Percentiles rank a stretch among this genome's conserved stretches.
phyloP scores from a whole-genome alignment of 2,329 filamentous ascomycete genomes.

The Lasiodiplodia theobromae region DNA sequence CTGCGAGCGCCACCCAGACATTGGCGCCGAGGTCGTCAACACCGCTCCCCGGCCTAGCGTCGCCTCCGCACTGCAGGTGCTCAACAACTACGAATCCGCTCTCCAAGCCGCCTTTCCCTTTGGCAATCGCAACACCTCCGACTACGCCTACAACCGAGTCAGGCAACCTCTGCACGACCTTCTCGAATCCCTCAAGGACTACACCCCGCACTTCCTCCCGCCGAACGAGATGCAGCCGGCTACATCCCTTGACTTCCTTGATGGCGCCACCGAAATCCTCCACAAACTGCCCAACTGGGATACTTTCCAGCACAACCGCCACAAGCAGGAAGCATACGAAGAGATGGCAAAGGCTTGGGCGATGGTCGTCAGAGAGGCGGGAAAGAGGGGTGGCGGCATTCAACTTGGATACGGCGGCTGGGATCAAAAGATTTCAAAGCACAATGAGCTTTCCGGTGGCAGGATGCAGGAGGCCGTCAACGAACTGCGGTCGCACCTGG shows the following conservation, averaged over 20 bases:
- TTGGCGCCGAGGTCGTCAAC: conserved; percentile 82
- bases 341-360: conserved; percentile 95
- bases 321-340: conserved; percentile 95
- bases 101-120: conserved; percentile 83
- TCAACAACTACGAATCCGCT: conserved; percentile 80
- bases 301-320: conserved; percentile 83
- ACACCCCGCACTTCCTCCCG: conserved; percentile 93
- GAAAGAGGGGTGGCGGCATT: conserved; percentile 90
- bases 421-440: conserved; percentile 86
- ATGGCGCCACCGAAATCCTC: conserved; percentile 88
- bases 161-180: conserved; percentile 80
- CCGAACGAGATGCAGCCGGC: conserved; percentile 87
- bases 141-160: conserved; percentile 95
- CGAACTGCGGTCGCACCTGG: conserved; percentile 75
- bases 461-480: conserved; percentile 81
- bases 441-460: conserved; percentile 86
- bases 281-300: conserved; percentile 92
- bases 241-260: conserved; percentile 83
- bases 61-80: conserved; percentile 77
- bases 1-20: conserved; percentile 86
- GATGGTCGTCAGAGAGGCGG: conserved; percentile 86
- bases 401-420: conserved; percentile 88
- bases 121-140: conserved; percentile 81
- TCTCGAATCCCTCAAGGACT: conserved; percentile 89
- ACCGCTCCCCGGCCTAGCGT: conserved; percentile 89